Evolutionary conservation across 805 yeast genomes (phyloP), one percentile per base, ranked within the genome.

Genomic region (Pichia manshurica): DNA sequence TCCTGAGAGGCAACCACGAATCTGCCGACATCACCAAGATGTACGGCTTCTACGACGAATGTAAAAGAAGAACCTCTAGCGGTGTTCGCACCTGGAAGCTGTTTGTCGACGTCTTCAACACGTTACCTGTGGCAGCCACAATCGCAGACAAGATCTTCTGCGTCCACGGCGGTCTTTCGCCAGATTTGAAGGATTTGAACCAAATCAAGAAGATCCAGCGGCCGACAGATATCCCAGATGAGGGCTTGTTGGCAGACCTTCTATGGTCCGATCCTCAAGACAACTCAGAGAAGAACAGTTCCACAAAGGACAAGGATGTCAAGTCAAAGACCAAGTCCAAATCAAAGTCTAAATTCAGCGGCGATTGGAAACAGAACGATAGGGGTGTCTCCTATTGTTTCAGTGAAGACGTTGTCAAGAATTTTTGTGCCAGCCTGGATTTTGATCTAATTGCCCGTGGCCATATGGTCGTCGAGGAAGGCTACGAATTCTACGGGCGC

Each of bases 381-480:
- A 74, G 95, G 49, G 95, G 95, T 40, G 93, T 86, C 2, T 81
- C 88, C 5, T 86, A 81, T 59, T 79, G 87, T 59, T 86, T 85
- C 62, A 86, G 85, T 40, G 79, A 77, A 54, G 82, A 76, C 45
- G 83, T 84, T 45, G 87, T 85, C n/a, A 83, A 81, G 56, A 72
- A 75, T 54, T 86, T 86, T 60, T 77, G 83, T 56, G 67, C 74
- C 43, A 71, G 71, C 34, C 84, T 85, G 62, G 79, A 81, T 46
- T 81, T 86, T 66, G 95, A 86, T 65, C 67, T 86, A 60, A 79
- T 86, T 53, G 87, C 84, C 40, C 70, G 95, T 58, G 95, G 91
- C 7, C 95, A 86, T 62, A 86, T 86, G 95, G 93, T 86, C 39
- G 95, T 86, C 34, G 91, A 86, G 62, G 91, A 86, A 61, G 95